Percentiles rank a stretch among this genome's conserved stretches.
Conservation (phyloP, 2,329 filamentous ascomycete genomes). For the Paracamarosporium sp. region DNA sequence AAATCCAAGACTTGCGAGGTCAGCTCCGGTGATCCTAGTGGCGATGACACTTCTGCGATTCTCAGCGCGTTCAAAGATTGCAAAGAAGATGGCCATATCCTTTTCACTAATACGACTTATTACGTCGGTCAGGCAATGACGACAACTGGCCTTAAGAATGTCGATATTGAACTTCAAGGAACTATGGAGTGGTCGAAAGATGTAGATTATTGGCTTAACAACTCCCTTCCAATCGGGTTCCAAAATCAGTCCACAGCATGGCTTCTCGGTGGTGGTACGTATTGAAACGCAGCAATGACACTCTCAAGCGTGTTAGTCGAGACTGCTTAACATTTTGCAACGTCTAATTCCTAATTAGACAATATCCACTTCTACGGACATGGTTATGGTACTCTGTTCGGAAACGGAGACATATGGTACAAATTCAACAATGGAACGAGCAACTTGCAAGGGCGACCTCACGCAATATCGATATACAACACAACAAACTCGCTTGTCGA, state of each 20-base stretch:
- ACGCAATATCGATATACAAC: constrained; percentile 57
- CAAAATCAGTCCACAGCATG: constrained; percentile 28
- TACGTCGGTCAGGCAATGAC: constrained; percentile 17
- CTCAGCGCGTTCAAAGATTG: constrained; percentile 14
- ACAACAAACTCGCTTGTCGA: constrained; percentile 57
- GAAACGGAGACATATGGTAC: constrained; percentile 63
- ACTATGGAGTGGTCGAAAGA: constrained; percentile 19
- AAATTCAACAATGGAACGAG: constrained; percentile 45
- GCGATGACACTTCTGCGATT: constrained; percentile 15
- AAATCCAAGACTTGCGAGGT: constrained; percentile 9
- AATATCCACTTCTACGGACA: constrained; percentile 57
- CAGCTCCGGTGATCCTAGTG: constrained; percentile 7
- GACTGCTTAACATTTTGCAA: no score
- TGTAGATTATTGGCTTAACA: constrained; percentile 24
- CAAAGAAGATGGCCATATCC: constrained; percentile 13
- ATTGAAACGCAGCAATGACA: no score
- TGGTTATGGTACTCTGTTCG: constrained; percentile 49
- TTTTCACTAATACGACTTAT: constrained; percentile 20
- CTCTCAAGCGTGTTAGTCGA: no score
- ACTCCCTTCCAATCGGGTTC: constrained; percentile 22
- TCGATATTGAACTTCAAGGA: constrained; percentile 19
- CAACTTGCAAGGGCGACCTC: constrained; percentile 50
- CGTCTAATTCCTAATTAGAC: constrained; percentile 16
- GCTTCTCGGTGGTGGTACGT: constrained; percentile 50
- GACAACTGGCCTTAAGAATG: constrained; percentile 17